Evolutionary conservation across 1,139 yeast genomes (phyloP).

Genomic region (Wickerhamomyces sp.): DNA sequence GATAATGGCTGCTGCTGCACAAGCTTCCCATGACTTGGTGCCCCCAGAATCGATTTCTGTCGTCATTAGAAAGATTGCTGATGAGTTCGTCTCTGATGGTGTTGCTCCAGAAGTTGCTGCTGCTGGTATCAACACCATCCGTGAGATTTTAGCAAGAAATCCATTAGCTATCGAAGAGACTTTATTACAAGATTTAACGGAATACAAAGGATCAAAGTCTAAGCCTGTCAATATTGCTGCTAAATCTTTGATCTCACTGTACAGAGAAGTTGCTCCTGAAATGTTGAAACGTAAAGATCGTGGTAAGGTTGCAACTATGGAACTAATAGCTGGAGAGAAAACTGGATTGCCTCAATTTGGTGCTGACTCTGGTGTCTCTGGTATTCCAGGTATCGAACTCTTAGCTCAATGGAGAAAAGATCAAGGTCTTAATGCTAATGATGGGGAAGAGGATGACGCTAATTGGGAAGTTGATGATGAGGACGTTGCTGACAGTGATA

Average conservation of each 20-base stretch:
- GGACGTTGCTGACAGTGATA: slow-evolving; percentile 37
- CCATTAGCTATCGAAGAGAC: slow-evolving; percentile 90
- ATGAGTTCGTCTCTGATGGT: slow-evolving; percentile 97
- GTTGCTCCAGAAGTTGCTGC: slow-evolving; percentile 97
- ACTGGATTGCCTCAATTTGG: slow-evolving; percentile 63
- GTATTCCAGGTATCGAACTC: slow-evolving; percentile 87
- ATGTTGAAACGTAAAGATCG: slow-evolving; percentile 87
- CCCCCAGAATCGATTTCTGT: slow-evolving; percentile 88
- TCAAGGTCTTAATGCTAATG: slow-evolving; percentile 53
- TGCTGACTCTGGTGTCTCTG: slow-evolving; percentile 54
- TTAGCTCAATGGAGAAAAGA: slow-evolving; percentile 84
- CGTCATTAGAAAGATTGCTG: slow-evolving; percentile 87
- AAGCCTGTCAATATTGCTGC: slow-evolving; percentile 96
- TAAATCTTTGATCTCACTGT: slow-evolving; percentile 76
- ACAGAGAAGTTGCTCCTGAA: slow-evolving; percentile 94
- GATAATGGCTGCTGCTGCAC: slow-evolving; percentile 95
- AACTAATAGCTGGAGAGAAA: slow-evolving; percentile 52
- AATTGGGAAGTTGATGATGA: slow-evolving; percentile 52
- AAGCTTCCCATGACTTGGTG: slow-evolving; percentile 91
- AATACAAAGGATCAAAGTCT: slow-evolving; percentile 87
- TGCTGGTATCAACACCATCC: slow-evolving; percentile 91
- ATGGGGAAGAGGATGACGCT: slow-evolving; percentile 62
- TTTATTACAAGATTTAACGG: slow-evolving; percentile 81
- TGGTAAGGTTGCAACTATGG: slow-evolving; percentile 88
- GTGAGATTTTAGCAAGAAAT: slow-evolving; percentile 89